Evolutionary conservation across 345 rosid genomes (phyloP).

Genomic region (Euphorbia peplus): DNA sequence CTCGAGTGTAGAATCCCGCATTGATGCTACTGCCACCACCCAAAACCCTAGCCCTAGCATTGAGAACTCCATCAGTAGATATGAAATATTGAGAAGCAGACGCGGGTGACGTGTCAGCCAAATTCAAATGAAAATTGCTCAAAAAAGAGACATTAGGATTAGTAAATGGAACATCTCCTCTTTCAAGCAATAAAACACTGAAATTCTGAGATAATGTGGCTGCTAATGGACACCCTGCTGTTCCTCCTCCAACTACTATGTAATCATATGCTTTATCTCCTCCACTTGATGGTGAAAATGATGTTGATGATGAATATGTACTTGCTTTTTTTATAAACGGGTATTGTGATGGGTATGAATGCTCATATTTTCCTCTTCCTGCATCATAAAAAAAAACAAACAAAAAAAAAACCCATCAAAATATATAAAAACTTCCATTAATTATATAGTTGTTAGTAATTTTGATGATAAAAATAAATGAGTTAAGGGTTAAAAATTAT

Average conservation of each 20-base stretch:
- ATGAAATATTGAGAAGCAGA: slow-evolving; percentile 83
- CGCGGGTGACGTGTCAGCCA: slow-evolving; percentile 70
- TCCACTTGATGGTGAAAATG: slow-evolving; percentile 47
- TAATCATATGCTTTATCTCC: slow-evolving; percentile 56
- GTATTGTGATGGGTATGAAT: slow-evolving; percentile 25
- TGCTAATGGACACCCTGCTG: slow-evolving; percentile 96
- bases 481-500: no score
- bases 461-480: no score
- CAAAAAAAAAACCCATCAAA: background rate
- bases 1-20: slow-evolving; percentile 94
- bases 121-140: slow-evolving; percentile 66
- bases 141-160: slow-evolving; percentile 86
- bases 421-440: no score
- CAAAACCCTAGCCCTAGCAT: slow-evolving; percentile 82
- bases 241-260: slow-evolving; percentile 90
- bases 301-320: slow-evolving; percentile 58
- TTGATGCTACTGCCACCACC: slow-evolving; percentile 93
- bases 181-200: slow-evolving; percentile 76
- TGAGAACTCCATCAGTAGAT: slow-evolving; percentile 90
- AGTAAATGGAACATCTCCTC: slow-evolving; percentile 94
- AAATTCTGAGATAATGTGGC: slow-evolving; percentile 79
- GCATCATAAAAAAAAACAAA: background rate
- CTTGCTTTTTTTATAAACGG: slow-evolving; percentile 84
- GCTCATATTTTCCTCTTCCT: slow-evolving; percentile 1
- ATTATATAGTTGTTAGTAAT: no score